Conservation (phyloP, 257 asterid species). For the Nicotiana knightiana region DNA sequence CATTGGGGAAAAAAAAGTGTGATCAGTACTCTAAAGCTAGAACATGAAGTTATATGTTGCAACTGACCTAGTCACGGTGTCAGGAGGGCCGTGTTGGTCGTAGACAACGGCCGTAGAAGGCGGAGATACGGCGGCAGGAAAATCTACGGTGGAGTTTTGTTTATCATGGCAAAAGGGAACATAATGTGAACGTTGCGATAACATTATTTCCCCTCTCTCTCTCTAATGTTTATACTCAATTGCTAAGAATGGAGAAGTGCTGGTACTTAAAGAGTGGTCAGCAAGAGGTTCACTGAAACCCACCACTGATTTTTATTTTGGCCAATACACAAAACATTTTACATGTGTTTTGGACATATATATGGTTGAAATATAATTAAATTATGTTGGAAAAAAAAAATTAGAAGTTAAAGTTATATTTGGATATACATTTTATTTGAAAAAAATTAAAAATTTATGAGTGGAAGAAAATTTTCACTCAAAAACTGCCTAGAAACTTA, state of each 20-base stretch:
- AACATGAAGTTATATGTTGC: not conserved
- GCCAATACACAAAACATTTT: too few species aligned
- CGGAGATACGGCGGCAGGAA: conserved; percentile 62
- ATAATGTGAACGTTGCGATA: not conserved
- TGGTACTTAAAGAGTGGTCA: not conserved
- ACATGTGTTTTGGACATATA: not conserved
- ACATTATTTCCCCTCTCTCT: not conserved
- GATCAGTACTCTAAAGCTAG: not conserved
- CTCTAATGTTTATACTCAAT: not conserved
- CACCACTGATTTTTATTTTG: not conserved
- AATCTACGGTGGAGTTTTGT: not conserved
- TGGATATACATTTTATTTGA: too few species aligned
- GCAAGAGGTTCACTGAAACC: not conserved
- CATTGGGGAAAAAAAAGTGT: too few species aligned
- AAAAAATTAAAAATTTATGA: too few species aligned
- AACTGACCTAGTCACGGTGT: conserved; percentile 38
- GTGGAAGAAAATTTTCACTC: too few species aligned
- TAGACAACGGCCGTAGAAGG: conserved; percentile 84
- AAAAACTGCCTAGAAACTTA: too few species aligned
- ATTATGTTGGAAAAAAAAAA: too few species aligned
- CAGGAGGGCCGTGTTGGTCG: conserved; percentile 82
- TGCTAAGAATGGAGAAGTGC: not conserved
- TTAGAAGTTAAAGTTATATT: too few species aligned
- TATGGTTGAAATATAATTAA: too few species aligned
- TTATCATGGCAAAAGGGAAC: not conserved